These are phyloP conservation scores for Crucihimalaya himalaica DNA, from an alignment of 345 rosid species.

Conservation along the genomic window DNA sequence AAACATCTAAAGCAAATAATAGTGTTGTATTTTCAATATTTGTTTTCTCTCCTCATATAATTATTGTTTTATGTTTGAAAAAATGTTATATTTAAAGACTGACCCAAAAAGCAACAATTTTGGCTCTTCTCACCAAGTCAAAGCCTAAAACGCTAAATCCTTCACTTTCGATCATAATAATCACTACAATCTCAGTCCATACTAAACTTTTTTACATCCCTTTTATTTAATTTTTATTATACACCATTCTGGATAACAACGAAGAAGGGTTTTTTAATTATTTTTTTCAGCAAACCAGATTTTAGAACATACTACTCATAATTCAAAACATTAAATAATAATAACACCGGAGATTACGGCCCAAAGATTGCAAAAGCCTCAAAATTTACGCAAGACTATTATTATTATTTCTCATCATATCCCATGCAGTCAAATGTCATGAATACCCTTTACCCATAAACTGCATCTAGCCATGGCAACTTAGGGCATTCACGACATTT, in stretches of 20 bases:
- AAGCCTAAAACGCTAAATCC: slow-evolving; percentile 35
- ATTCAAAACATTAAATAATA: not conserved
- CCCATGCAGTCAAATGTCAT: slow-evolving; percentile 46
- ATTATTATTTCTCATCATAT: slow-evolving; percentile 25
- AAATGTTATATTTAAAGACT: slow-evolving; percentile 29
- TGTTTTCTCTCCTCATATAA: not conserved
- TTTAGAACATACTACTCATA: not conserved
- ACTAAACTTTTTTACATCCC: too few species aligned
- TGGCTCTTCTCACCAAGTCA: slow-evolving; percentile 50
- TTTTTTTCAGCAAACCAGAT: not conserved
- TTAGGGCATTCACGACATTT: slow-evolving; percentile 47
- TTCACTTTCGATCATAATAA: slow-evolving; percentile 29
- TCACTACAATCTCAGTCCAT: too few species aligned
- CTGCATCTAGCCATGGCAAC: slow-evolving; percentile 5
- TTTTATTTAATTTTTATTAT: too few species aligned
- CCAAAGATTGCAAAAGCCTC: slow-evolving; percentile 18
- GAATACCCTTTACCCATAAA: slow-evolving; percentile 34
- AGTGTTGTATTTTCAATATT: slow-evolving; percentile 25
- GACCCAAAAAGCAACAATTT: slow-evolving; percentile 19
- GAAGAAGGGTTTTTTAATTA: not conserved
- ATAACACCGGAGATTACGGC: slow-evolving; percentile 27
- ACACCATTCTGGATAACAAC: too few species aligned
- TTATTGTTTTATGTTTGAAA: not conserved
- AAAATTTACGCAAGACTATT: slow-evolving; percentile 25
- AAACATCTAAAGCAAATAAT: slow-evolving; percentile 36